Base-by-base conservation (phyloP, 305 asterid species). In the Fraxinus angustifolia region DNA sequence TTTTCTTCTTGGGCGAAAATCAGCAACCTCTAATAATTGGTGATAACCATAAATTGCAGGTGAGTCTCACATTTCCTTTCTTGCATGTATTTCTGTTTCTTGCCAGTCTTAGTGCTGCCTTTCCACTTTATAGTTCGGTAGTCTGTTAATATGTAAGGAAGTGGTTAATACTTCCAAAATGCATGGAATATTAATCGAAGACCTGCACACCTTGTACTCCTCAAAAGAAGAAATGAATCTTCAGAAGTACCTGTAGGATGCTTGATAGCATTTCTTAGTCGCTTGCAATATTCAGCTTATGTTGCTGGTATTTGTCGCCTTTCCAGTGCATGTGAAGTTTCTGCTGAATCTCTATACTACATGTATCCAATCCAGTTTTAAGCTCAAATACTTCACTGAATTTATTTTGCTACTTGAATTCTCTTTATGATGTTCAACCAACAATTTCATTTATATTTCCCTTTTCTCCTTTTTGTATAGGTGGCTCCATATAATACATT, bases 11-110 rank as follows among this genome's bases (percentile, higher is more conserved):
- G 88, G 99, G 99, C 77, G 97, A 92, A 81, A 96, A 96, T 86
- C 99, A 96, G 85, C 91, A 86, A 83, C 99, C 99, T 45, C 97
- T 96, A 84, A 89, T 93, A 87, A 94, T 96, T 86, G 98, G 98
- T 60, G 99, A 96, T 87, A 96, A 96, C 88, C 99, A 96, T 86
- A 96, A 96, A 85, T 87, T 94, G 90, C 98, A 93, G 98, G 99
- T 92, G 6, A 16, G 89, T 76, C 33, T 40, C 26, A 4, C 45
- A 74, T 68, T 73, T 33, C 72, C 28, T 71, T 56, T 56, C 74
- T 67, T 84, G 28, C 79, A 42, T 71, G 36, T 56, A 70, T 78
- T 78, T 80, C 23, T 30, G 12, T 30, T 30, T 75, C 31, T n/a
- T 58, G 21, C 79, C 62, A 48, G n/a, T 33, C 67, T 53, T 36